phyloP scores from a whole-genome alignment of 2,329 filamentous ascomycete genomes.

The Diaporthe destruens region DNA sequence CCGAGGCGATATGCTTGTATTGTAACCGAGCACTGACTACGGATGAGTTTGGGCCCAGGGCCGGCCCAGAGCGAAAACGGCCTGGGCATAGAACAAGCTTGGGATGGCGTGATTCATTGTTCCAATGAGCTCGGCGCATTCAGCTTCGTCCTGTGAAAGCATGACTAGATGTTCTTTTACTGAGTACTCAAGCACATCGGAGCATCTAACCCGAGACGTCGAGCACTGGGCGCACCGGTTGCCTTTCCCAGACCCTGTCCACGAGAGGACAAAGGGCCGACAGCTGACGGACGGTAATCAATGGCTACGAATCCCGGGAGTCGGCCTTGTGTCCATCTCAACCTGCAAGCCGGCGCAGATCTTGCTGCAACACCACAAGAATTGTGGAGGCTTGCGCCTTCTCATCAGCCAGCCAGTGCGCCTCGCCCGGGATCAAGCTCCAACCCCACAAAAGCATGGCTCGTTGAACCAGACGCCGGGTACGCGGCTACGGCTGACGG shows the following conservation, averaged over 20 bases:
- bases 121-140: not conserved
- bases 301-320: not conserved
- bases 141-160: not conserved
- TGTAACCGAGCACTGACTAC: slow-evolving; percentile 3
- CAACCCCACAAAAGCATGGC: slow-evolving; percentile 22
- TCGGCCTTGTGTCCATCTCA: not conserved
- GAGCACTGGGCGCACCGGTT: not conserved
- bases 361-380: not conserved
- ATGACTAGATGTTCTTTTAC: not conserved
- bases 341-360: not conserved
- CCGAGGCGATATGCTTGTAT: not conserved
- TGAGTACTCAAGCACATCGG: not conserved
- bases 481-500: slow-evolving; percentile 29
- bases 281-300: not conserved
- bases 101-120: slow-evolving; percentile 18
- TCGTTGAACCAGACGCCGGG: slow-evolving; percentile 4
- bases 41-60: not conserved
- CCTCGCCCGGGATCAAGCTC: slow-evolving; percentile 6
- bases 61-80: slow-evolving; percentile 10
- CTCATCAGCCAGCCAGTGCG: not conserved
- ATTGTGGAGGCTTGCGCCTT: not conserved
- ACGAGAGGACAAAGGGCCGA: not conserved
- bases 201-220: not conserved
- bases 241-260: not conserved
- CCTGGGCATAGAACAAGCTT: not conserved